phyloP scores from a whole-genome alignment of 2,329 filamentous ascomycete species.

The Aspergillus aculeatus region DNA sequence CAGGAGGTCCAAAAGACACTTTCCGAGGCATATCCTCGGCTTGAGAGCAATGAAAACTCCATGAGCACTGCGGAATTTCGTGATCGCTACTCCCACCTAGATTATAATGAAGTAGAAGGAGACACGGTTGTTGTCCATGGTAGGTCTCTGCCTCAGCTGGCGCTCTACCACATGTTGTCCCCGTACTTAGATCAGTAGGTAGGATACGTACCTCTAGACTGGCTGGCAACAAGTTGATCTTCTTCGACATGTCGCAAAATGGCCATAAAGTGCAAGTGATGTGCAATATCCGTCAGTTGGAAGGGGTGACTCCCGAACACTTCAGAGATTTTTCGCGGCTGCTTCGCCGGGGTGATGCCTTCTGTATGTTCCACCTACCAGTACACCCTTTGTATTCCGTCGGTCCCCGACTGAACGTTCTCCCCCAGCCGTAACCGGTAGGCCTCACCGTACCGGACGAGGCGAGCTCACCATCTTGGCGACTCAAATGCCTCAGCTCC shows the following conservation, averaged over 20 bases:
- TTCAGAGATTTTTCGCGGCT: slow-evolving; percentile 64
- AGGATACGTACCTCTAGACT: slow-evolving; percentile 71
- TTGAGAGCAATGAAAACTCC: slow-evolving; percentile 30
- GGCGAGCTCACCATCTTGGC: slow-evolving; percentile 76
- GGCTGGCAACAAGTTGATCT: slow-evolving; percentile 75
- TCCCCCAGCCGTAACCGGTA: slow-evolving; percentile 64
- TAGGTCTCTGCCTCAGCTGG: slow-evolving; percentile 33
- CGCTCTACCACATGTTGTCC: slow-evolving; percentile 17
- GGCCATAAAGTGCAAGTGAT: slow-evolving; percentile 73
- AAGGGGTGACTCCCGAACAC: slow-evolving; percentile 37
- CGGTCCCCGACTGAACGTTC: slow-evolving; percentile 14
- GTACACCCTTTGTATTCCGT: slow-evolving; percentile 8
- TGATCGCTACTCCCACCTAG: slow-evolving; percentile 37
- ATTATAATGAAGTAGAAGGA: slow-evolving; percentile 39
- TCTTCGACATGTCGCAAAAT: slow-evolving; percentile 76
- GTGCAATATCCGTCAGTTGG: slow-evolving; percentile 59
- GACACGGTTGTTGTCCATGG: slow-evolving; percentile 44
- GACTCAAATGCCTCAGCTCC: slow-evolving; percentile 64
- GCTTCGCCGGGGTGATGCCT: slow-evolving; percentile 77
- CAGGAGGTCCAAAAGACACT: slow-evolving; percentile 37
- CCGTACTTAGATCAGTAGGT: slow-evolving; percentile 56
- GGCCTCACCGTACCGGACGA: slow-evolving; percentile 65
- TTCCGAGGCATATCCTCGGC: slow-evolving; percentile 41
- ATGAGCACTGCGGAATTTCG: slow-evolving; percentile 39
- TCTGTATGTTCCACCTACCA: slow-evolving; percentile 59